These are phyloP conservation scores for Salix brachista DNA, from an alignment of 345 rosid genomes.

Conservation along the genomic window DNA sequence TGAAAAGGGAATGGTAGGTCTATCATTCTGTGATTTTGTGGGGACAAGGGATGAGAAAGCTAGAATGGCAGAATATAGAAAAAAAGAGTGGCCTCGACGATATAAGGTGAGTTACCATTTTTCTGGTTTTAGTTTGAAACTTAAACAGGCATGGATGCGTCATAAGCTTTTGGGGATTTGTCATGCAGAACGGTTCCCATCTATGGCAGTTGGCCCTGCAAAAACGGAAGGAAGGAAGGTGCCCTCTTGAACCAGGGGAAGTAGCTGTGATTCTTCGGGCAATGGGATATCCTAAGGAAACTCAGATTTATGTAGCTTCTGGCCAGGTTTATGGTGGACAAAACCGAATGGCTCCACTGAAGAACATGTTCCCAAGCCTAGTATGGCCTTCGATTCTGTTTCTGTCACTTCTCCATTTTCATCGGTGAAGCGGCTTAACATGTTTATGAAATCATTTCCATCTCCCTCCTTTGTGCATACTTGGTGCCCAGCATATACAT, in stretches of 20 bases:
- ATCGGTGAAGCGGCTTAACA: not conserved
- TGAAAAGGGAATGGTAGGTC: constrained; percentile 99
- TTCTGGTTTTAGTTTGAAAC: constrained; percentile 11
- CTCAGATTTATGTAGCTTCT: constrained; percentile 99
- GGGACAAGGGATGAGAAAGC: constrained; percentile 98
- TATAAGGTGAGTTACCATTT: constrained; percentile 58
- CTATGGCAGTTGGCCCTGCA: constrained; percentile 92
- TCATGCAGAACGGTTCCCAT: constrained; percentile 90
- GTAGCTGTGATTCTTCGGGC: constrained; percentile 96
- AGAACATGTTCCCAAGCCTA: constrained; percentile 98
- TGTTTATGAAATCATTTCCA: not conserved
- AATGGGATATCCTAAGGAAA: constrained; percentile 98
- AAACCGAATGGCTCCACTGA: constrained; percentile 95
- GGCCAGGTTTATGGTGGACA: constrained; percentile 99
- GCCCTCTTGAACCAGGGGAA: constrained; percentile 99
- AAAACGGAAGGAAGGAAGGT: constrained; percentile 97
- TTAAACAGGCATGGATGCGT: not conserved
- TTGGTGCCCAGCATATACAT: not conserved
- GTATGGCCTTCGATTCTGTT: constrained; percentile 33
- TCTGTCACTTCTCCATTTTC: not conserved
- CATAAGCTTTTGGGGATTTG: constrained; percentile 16
- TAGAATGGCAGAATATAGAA: constrained; percentile 85
- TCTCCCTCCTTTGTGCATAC: not conserved
- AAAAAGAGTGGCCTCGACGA: constrained; percentile 99
- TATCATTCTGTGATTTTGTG: constrained; percentile 96